Evolutionary conservation across 257 asterid genomes (phyloP).

Genomic region (Anisodus tanguticus): DNA sequence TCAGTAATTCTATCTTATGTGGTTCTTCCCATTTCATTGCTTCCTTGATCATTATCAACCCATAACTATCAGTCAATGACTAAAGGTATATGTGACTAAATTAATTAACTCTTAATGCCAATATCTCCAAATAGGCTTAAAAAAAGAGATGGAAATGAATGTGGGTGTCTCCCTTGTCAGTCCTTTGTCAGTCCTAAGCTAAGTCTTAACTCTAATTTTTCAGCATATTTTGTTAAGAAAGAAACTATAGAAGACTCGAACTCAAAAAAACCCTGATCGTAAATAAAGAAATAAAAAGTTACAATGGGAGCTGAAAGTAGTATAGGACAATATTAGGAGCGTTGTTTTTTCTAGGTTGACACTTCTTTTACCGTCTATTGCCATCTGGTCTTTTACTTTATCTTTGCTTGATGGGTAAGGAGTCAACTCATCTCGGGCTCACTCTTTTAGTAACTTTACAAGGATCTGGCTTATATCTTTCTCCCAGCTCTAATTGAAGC

Average conservation of each 20-base stretch:
- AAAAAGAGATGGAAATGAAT: conserved; percentile 23
- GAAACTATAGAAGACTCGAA: neutral
- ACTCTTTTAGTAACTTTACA: neutral
- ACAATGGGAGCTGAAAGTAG: conserved; percentile 14
- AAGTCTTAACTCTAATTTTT: neutral
- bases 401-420: conserved; percentile 17
- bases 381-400: conserved; percentile 12
- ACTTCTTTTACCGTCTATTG: neutral
- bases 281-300: neutral
- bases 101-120: neutral
- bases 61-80: neutral
- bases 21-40: conserved; percentile 10
- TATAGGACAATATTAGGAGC: neutral
- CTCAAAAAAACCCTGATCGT: neutral
- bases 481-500: neutral
- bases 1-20: neutral
- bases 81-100: neutral
- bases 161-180: conserved; percentile 11
- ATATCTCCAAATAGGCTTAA: neutral
- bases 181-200: neutral
- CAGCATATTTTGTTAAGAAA: neutral
- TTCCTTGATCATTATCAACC: neutral
- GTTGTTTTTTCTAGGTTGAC: conserved; percentile 1
- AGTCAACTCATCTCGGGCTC: conserved; percentile 9
- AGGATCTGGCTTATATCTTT: conserved; percentile 19